Percentiles rank a stretch among this genome's conserved stretches.
phyloP scores from a whole-genome alignment of 192 early-diverging fungal species.

The Pecoramyces ruminantium region DNA sequence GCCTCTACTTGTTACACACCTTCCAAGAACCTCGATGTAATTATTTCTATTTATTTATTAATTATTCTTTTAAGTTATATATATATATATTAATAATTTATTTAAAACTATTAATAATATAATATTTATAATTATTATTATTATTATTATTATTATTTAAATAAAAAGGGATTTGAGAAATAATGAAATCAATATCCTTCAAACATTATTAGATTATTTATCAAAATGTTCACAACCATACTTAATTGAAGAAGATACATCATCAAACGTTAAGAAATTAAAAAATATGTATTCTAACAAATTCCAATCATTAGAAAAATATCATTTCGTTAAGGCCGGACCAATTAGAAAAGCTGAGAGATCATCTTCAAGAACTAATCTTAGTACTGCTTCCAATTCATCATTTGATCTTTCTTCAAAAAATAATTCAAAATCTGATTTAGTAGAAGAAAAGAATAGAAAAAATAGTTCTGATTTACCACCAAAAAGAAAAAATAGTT shows the following conservation, averaged over 20 bases:
- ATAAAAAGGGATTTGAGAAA: not conserved
- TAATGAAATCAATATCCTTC: not conserved
- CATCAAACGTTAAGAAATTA: not conserved
- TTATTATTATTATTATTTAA: not conserved
- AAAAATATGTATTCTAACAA: not conserved
- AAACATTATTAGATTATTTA: not conserved
- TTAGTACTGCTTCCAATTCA: not conserved
- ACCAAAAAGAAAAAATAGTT: too few species aligned
- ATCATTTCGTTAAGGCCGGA: not conserved
- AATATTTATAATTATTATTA: too few species aligned
- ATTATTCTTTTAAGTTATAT: too few species aligned
- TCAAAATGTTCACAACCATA: not conserved
- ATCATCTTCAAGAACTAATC: not conserved
- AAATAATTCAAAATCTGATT: not conserved
- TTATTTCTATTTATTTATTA: not conserved
- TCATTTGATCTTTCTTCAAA: not conserved
- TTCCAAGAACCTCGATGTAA: not conserved
- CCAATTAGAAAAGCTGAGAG: not conserved
- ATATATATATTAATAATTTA: too few species aligned
- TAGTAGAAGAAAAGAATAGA: not conserved
- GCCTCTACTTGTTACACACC: not conserved
- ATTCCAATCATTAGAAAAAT: not conserved
- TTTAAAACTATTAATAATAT: too few species aligned
- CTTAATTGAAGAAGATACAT: not conserved
- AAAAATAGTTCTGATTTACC: not conserved